Conservation (phyloP, 176 grass and related monocot genomes). For the Oryza officinalis region DNA sequence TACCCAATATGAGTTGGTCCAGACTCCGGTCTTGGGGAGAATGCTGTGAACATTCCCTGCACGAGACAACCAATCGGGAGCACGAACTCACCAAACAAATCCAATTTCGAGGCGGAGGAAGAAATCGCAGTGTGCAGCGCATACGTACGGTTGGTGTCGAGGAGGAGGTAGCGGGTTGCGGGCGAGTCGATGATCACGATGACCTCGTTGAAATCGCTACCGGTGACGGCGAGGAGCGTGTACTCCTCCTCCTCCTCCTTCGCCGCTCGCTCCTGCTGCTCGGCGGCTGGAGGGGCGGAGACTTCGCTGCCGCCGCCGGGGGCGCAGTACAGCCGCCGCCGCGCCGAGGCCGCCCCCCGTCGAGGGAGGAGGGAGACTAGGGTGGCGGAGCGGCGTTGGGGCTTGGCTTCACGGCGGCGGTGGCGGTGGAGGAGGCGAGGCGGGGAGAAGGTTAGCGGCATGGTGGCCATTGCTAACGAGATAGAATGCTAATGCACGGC, state of each 20-base stretch:
- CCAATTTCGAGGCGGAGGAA: background rate
- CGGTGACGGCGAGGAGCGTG: conserved; percentile 45
- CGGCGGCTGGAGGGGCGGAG: background rate
- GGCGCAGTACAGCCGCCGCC: conserved; percentile 21
- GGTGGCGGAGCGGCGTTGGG: background rate
- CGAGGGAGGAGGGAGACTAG: background rate
- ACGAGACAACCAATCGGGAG: background rate
- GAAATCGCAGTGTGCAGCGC: background rate
- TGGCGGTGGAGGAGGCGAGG: conserved; percentile 13
- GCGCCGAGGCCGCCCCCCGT: background rate
- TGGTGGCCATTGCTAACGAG: conserved; percentile 45
- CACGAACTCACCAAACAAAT: background rate
- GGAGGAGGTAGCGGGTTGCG: conserved; percentile 60
- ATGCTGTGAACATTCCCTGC: conserved; percentile 88
- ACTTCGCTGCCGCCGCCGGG: conserved; percentile 34
- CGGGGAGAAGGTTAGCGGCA: conserved; percentile 34
- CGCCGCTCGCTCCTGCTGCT: background rate
- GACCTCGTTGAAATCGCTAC: conserved; percentile 67
- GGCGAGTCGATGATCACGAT: conserved; percentile 78
- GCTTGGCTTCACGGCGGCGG: background rate
- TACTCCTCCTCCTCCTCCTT: conserved; percentile 46
- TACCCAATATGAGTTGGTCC: conserved; percentile 93
- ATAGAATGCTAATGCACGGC: background rate
- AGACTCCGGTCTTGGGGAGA: conserved; percentile 65
- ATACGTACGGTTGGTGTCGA: conserved; percentile 70